These are phyloP conservation scores for Begonia masoniana DNA, from an alignment of 306 rosid species.

Conservation along the genomic window DNA sequence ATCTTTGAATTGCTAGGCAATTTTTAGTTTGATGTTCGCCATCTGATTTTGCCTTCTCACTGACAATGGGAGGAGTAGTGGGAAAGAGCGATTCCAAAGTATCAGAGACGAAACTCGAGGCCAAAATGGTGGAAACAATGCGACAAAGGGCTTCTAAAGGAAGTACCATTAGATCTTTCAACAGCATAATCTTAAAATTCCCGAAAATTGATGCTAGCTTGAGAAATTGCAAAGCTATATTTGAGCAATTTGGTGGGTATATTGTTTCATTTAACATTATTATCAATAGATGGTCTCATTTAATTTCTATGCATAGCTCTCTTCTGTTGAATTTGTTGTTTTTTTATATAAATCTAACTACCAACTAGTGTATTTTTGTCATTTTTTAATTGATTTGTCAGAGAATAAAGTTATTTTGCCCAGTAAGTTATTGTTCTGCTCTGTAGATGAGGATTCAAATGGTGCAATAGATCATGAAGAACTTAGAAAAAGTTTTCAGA, in stretches of 20 bases:
- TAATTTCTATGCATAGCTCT: too few species aligned
- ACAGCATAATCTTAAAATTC: slow-evolving; percentile 73
- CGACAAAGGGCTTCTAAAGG: slow-evolving; percentile 52
- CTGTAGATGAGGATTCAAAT: slow-evolving; percentile 64
- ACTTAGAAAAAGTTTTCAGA: slow-evolving; percentile 48
- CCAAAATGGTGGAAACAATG: slow-evolving; percentile 75
- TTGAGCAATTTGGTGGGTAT: slow-evolving; percentile 69
- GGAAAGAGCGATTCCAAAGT: slow-evolving; percentile 35
- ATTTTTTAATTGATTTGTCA: too few species aligned
- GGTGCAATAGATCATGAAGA: slow-evolving; percentile 61
- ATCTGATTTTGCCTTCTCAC: slow-evolving; percentile 11
- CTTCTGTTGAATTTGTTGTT: too few species aligned
- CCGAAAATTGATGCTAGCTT: slow-evolving; percentile 87
- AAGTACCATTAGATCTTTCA: slow-evolving; percentile 57
- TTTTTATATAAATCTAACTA: too few species aligned
- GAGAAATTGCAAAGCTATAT: slow-evolving; percentile 66
- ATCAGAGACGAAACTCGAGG: slow-evolving; percentile 62
- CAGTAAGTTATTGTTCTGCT: too few species aligned
- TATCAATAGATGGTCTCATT: too few species aligned
- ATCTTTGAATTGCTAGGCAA: slow-evolving; percentile 8
- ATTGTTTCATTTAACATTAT: not conserved
- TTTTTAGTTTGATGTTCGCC: slow-evolving; percentile 10
- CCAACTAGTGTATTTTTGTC: too few species aligned
- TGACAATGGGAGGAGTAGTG: slow-evolving; percentile 54
- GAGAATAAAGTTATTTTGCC: too few species aligned